Evolutionary conservation across 192 early-diverging fungal genomes (phyloP), one percentile per base, ranked within the genome.

Genomic region (Thamnidium elegans): DNA sequence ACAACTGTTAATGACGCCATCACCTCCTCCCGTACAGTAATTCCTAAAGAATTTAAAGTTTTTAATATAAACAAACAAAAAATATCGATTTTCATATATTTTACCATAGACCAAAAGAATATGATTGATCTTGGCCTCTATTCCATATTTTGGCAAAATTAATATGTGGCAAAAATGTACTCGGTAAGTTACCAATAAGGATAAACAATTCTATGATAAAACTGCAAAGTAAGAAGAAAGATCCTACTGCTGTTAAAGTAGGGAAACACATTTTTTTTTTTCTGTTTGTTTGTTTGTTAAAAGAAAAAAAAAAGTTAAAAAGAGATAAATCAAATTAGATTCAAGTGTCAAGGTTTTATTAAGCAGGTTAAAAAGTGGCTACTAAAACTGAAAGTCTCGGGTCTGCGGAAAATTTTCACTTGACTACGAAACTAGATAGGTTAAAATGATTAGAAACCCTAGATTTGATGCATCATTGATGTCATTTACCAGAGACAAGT

Each of bases 21-120:
- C 7, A 8, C 9, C 32, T 43, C 48, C 46, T 39, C 61, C 53
- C 4, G 31, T 48, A 63, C 68, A 70, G 21, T 70, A 70, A 63
- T 70, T 70, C 68, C 68, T 70, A 50, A 36, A 7, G 21, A 10
- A 46, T 62, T 48, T 62, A 36, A 10, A 32, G 2, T 62, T 17
- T 58, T 58, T 34, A 30, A 13, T 60, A 55, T n/a, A 31, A 30
- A 55, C 23, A 32, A 32, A 32, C 20, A 17, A 48, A 36, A n/a
- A 14, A 3, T 56, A 58, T 6, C 19, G 17, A 58, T 21, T 20
- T 43, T 14, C 13, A 14, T 15, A 62, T 9, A 42, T 43, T 32
- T 64, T 64, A 64, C 62, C 62, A 64, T 44, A 64, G 23, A 4
- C 50, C 50, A 39, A 64, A 54, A 21, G 11, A 54, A 20, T 52